phyloP scores from a whole-genome alignment of 441 rosid genomes.

The Euphorbia schlechtendalii region DNA sequence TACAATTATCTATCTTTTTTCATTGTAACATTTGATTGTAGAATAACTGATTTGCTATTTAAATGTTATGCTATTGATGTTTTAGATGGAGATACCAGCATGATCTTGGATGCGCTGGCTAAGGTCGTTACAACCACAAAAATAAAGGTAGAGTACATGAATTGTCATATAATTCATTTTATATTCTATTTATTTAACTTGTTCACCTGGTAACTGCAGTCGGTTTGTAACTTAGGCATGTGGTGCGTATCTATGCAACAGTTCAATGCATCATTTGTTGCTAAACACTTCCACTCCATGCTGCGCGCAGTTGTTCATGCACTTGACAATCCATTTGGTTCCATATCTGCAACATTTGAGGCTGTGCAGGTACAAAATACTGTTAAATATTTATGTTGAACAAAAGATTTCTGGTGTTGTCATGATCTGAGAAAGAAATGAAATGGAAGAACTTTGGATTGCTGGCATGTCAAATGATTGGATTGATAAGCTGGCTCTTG shows the following conservation, averaged over 20 bases:
- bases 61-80: constrained; percentile 3
- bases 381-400: not conserved
- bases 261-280: constrained; percentile 26
- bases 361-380: constrained; percentile 39
- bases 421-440: too few relatives aligned
- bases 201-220: constrained; percentile 23
- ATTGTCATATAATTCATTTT: not conserved
- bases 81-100: constrained; percentile 32
- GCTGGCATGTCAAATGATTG: too few relatives aligned
- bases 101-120: constrained; percentile 32
- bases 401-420: not conserved
- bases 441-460: too few relatives aligned
- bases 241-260: constrained; percentile 63
- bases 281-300: constrained; percentile 29
- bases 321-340: constrained; percentile 52
- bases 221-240: constrained; percentile 43
- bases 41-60: not conserved
- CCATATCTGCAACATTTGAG: constrained; percentile 54
- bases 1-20: too few relatives aligned
- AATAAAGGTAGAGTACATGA: constrained; percentile 37
- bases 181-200: not conserved
- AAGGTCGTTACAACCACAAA: constrained; percentile 32
- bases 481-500: too few relatives aligned
- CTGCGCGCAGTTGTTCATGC: constrained; percentile 48
- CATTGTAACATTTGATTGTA: too few relatives aligned